Percentiles rank a stretch among this genome's conserved stretches.
Evolutionary conservation across 2,329 filamentous ascomycete genomes (phyloP).

Genomic region (Incumbomyces lentus): DNA sequence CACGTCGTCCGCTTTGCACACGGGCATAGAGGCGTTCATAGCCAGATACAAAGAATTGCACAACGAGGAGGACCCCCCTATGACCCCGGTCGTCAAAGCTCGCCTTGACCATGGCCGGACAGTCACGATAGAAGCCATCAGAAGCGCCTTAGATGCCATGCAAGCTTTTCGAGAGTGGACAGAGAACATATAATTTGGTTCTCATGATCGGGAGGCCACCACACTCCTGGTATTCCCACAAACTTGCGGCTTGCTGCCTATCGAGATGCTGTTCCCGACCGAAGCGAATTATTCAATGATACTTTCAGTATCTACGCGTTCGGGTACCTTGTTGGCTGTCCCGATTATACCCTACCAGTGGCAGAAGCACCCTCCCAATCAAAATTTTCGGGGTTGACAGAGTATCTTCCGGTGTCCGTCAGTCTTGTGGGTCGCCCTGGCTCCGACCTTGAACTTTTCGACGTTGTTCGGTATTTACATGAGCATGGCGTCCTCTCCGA

Average conservation of each 20-base stretch:
- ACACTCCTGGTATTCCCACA: conserved; percentile 17
- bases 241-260: conserved; percentile 15
- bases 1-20: conserved; percentile 35
- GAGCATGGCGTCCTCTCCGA: conserved; percentile 11
- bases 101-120: conserved; percentile 40
- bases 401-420: conserved; percentile 27
- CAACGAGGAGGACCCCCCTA: conserved; percentile 37
- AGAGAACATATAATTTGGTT: conserved; percentile 16
- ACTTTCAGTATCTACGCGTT: conserved; percentile 35
- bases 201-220: conserved; percentile 15
- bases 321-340: conserved; percentile 26
- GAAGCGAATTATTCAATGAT: conserved; percentile 28
- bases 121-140: conserved; percentile 28
- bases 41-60: conserved; percentile 38
- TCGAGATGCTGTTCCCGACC: conserved; percentile 12
- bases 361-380: conserved; percentile 28
- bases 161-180: conserved; percentile 38
- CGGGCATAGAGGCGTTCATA: conserved; percentile 41
- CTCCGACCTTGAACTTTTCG: conserved; percentile 24
- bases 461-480: conserved; percentile 12
- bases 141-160: conserved; percentile 40
- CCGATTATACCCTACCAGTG: conserved; percentile 35
- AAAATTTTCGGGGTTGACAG: conserved; percentile 20
- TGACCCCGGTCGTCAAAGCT: conserved; percentile 39
- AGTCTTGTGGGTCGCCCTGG: conserved; percentile 24